A percentile compares a stretch with the other conserved stretches of the same genome.
Evolutionary conservation across 345 rosid species (phyloP).

Genomic region (Hibiscus trionum): DNA sequence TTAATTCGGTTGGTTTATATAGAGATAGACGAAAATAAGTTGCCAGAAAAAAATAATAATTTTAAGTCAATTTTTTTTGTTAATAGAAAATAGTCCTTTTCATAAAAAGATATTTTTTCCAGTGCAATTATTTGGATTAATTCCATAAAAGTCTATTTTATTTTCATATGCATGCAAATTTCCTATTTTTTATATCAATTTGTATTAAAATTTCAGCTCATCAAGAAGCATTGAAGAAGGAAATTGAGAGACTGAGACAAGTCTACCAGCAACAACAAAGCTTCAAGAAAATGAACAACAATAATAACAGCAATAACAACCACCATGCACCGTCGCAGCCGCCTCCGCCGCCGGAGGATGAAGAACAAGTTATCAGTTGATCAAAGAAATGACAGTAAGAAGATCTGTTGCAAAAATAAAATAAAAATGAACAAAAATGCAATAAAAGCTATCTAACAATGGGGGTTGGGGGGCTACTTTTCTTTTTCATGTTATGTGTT

Average conservation of each 20-base stretch:
- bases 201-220: conserved; percentile 36
- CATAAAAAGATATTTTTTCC: no score
- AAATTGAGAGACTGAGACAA: conserved; percentile 62
- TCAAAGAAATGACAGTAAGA: background rate
- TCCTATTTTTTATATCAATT: background rate
- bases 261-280: conserved; percentile 50
- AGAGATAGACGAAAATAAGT: no score
- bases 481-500: conserved; percentile 34
- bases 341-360: background rate
- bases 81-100: no score
- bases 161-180: background rate
- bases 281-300: conserved; percentile 32
- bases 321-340: conserved; percentile 11
- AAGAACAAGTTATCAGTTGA: conserved; percentile 9
- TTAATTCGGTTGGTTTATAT: no score
- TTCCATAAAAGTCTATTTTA: background rate
- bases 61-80: no score
- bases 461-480: background rate
- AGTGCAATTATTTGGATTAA: no score
- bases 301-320: background rate
- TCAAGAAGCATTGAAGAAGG: conserved; percentile 61
- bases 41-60: no score
- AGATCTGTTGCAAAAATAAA: conserved; percentile 5
- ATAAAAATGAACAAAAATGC: background rate
- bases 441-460: conserved; percentile 12